These are phyloP conservation scores for Ceratobasidium sp. DNA, from an alignment of 1,284 basidiomycete species.

Conservation along the genomic window DNA sequence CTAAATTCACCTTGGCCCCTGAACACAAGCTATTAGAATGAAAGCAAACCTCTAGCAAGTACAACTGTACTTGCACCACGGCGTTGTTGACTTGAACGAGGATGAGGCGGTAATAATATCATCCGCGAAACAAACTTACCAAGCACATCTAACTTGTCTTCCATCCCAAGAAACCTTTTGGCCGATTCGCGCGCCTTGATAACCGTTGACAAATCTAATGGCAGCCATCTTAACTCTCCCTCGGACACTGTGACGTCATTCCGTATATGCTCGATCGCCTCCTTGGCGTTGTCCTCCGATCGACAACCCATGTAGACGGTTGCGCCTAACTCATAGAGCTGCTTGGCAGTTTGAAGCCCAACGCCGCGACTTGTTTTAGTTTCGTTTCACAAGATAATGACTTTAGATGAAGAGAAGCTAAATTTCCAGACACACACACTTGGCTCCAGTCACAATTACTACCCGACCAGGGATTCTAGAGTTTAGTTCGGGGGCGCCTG, in stretches of 20 bases:
- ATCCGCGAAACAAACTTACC: too few species aligned
- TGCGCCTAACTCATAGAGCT: slow-evolving; percentile 13
- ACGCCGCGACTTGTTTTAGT: slow-evolving; percentile 6
- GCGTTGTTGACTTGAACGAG: slow-evolving; percentile 33
- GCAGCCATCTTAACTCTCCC: not conserved
- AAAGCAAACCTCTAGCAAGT: not conserved
- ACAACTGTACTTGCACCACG: not conserved
- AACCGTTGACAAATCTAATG: slow-evolving; percentile 5
- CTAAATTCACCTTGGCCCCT: not conserved
- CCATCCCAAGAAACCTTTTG: not conserved
- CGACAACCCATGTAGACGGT: slow-evolving; percentile 13
- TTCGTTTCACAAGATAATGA: not conserved
- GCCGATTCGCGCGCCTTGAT: slow-evolving; percentile 9
- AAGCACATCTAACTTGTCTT: slow-evolving; percentile 2
- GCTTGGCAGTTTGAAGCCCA: slow-evolving; percentile 8
- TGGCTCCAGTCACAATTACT: slow-evolving; percentile 11
- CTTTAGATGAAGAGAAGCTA: not conserved
- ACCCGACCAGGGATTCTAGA: not conserved
- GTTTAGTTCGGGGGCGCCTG: not conserved
- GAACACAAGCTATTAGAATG: not conserved
- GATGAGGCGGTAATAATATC: not conserved
- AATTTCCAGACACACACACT: not conserved
- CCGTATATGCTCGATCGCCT: not conserved
- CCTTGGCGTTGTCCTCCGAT: not conserved
- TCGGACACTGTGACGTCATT: not conserved